Base-by-base conservation (phyloP, 108 stramenopile species). In the Nitzschia putrida region DNA sequence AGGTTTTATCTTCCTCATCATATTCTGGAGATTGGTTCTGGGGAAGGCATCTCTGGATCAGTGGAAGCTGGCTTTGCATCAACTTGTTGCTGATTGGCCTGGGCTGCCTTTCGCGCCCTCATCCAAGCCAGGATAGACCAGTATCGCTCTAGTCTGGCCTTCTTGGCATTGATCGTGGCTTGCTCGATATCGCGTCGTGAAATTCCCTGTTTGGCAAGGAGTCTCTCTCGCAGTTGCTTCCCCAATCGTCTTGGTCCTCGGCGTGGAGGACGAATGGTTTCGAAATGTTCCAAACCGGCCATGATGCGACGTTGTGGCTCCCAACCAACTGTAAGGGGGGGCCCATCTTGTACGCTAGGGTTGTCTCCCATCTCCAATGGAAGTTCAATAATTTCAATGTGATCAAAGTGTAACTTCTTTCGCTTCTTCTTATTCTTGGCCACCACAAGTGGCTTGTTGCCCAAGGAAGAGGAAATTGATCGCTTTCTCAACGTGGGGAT, bases 301-400 rank as follows among this genome's bases (percentile, higher is more conserved):
- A 9, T 25, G 13, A 47, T 24, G 23, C 61, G 42, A 0, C 44
- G 34, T 29, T 69, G 54, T 26, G 69, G 60, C 50, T 61, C 24
- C 74, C 74, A 75, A 4, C 43, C 51, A n/a, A 75, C 53, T 12
- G 65, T 57, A 38, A 75, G 12, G 7, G 74, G 74, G 1, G 56
- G 29, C 7, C 74, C 74, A 57, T 53, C 58, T 10, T n/a, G 18
- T 12, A 68, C 67, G 0, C 40, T 22, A 43, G 76, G 76, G 71
- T 77, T 69, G 29, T 70, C 61, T 10, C 76, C 76, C 8, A 77
- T 24, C 12, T 42, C 40, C 14, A 50, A 65, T 7, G 76, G 76
- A 53, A 64, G 67, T 47, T 77, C 76, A 29, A 44, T 56, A 5
- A 77, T 71, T 34, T 69, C 61, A 10, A 77, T 41, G 6, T 40